Base-by-base conservation (phyloP, 192 early-diverging fungal species). In the Cladochytrium replicatum region DNA sequence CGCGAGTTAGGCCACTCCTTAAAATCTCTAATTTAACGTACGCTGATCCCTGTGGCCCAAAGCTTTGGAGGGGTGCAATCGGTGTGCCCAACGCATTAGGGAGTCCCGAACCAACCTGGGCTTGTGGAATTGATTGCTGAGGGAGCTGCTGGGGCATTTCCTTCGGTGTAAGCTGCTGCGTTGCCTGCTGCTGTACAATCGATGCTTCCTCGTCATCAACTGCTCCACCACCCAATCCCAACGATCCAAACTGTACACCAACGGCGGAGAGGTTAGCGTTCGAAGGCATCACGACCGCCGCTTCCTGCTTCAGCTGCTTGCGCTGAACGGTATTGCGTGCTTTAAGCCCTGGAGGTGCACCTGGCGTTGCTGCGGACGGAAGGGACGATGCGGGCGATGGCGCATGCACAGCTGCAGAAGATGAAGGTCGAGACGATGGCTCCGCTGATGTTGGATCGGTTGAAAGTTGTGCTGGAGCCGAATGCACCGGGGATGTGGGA, bases 201-300 rank as follows among this genome's bases (percentile, higher is more conserved):
- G 66, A 58, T 6, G 58, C 17, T 8, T 57, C 52, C 15, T 75
- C 66, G 27, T 71, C 67, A n/a, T 26, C 68, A 5, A 54, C 52
- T 41, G 57, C 42, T 41, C 69, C 75, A 41, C 73, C 72, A 17
- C 77, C 78, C 39, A 87, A 63, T 15, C 67, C 63, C 40, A 87
- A 61, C 39, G 83, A 87, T 15, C 89, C 90, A 72, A 92, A 92
- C 55, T 86, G 83, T 17, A 84, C 72, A 43, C 78, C 84, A 17
- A 88, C 72, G 29, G 76, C 67, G 26, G 77, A 74, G 6, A 87
- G 48, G 28, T 75, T 59, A 3, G 82, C 62, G 38, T 61, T 72
- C 32, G 66, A 62, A 8, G 89, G 87, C 81, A 95, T 88, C 15
- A 93, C 88, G 9, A 93, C 87, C 29, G 89, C 73, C 7, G 82